Evolutionary conservation across 2,329 filamentous ascomycete species (phyloP).

Genomic region (Penicillium psychrosexuale): DNA sequence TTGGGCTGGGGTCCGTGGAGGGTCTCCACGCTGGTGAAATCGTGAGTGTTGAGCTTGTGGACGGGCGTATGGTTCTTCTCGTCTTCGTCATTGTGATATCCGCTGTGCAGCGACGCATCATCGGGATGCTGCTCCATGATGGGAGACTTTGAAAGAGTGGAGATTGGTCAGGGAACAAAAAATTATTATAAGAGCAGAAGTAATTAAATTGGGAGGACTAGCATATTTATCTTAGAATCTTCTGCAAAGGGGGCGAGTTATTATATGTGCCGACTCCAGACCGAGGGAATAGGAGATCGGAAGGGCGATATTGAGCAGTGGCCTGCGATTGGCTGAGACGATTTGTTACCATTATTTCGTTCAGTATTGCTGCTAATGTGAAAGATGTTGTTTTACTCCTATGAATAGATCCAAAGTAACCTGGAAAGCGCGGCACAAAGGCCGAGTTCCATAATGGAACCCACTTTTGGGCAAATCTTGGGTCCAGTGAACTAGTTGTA

Average conservation of each 20-base stretch:
- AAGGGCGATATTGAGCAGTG: background rate
- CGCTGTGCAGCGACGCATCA: constrained; percentile 4
- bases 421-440: constrained; percentile 3
- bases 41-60: constrained; percentile 7
- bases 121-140: constrained; percentile 11
- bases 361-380: background rate
- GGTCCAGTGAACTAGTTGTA: background rate
- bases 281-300: background rate
- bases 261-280: constrained; percentile 4
- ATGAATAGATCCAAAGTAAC: background rate
- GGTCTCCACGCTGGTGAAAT: constrained; percentile 11
- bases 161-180: background rate
- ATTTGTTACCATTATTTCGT: background rate
- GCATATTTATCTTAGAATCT: background rate
- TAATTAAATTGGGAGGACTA: background rate
- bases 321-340: background rate
- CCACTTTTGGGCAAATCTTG: background rate
- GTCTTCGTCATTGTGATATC: background rate
- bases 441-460: constrained; percentile 5
- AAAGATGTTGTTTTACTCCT: background rate
- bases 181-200: background rate
- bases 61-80: background rate
- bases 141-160: constrained; percentile 2
- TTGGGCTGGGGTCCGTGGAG: constrained; percentile 16
- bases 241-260: background rate